Base-by-base conservation (phyloP, 164 flowering plant species). In the Houttuynia cordata region DNA sequence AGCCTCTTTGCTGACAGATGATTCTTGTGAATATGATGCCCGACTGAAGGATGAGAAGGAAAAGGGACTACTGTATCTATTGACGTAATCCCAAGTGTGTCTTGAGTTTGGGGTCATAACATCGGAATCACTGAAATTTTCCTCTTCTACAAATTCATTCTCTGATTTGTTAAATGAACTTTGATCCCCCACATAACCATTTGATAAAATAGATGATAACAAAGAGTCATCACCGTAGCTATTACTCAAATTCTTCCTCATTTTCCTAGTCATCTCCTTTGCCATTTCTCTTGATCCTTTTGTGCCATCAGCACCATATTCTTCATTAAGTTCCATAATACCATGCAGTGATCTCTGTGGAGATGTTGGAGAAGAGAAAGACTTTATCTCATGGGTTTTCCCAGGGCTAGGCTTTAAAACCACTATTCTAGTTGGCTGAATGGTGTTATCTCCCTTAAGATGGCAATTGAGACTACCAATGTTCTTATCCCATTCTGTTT, bases 1-100 rank as follows among this genome's bases (percentile, higher is more conserved):
- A 57, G 99, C 99, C 69, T 93, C 99, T 69, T 91, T 86, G 66
- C 84, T 85, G 51, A 93, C 93, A 5, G 89, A 86, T 51, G 99
- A 93, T 71, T 93, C 96, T 17, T 89, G 91, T 56, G 95, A 85
- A 74, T 64, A 80, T 30, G 95, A 88, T 49, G 79, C 87, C 40
- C 84, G 78, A 66, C 96, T 80, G 62, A 90, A 78, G 40, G 91
- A 82, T 51, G 91, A 79, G 1, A 83, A 74, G 47, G 88, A 81
- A 69, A 51, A 78, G 18, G 92, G 96, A 63, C 91, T 86, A 45
- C 73, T 85, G 70, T 73, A 72, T 73, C 80, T 80, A 64, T 87
- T 80, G 67, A 81, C 49, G 39, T 78, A 82, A 57, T 86, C 88
- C 97, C 96, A 86, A 19, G 96, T 86, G 68, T 80, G 81, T 76